A percentile compares a stretch with the other conserved stretches of the same genome.
Conservation (phyloP, 768 basidiomycete species). For the Rhizopogon sp. region DNA sequence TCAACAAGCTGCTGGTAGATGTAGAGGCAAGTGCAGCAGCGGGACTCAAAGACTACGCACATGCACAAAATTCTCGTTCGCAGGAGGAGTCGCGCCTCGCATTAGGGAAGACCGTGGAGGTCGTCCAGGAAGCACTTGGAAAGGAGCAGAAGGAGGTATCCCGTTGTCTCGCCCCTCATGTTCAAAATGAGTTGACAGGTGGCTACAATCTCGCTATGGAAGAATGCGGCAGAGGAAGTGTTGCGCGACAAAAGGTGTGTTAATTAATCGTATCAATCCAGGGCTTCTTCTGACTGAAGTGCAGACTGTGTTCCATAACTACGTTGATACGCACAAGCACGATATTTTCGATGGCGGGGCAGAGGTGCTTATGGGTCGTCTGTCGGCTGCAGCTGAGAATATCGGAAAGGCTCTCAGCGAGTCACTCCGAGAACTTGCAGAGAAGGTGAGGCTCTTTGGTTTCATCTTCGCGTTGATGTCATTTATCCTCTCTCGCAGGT, state of each 20-base stretch:
- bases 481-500: conserved; percentile 23
- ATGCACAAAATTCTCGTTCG: conserved; percentile 46
- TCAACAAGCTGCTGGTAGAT: conserved; percentile 44
- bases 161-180: conserved; percentile 50
- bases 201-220: conserved; percentile 52
- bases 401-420: conserved; percentile 45
- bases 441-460: conserved; percentile 39
- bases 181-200: conserved; percentile 43
- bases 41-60: conserved; percentile 49
- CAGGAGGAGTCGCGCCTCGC: conserved; percentile 47
- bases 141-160: conserved; percentile 57
- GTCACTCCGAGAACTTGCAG: conserved; percentile 44
- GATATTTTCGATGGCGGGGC: conserved; percentile 50
- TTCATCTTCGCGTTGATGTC: conserved; percentile 5
- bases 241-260: conserved; percentile 54
- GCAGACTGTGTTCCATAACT: conserved; percentile 45
- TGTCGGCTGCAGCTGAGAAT: conserved; percentile 42
- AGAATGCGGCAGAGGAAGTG: conserved; percentile 51
- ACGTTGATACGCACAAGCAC: conserved; percentile 38
- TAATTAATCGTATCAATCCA: not conserved
- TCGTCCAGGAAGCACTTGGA: conserved; percentile 46
- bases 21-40: conserved; percentile 45
- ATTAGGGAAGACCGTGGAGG: conserved; percentile 41
- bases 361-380: conserved; percentile 42
- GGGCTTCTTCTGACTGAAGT: not conserved